Conservation (phyloP, 352 stramenopile genomes). For the Globisporangium irregulare region DNA sequence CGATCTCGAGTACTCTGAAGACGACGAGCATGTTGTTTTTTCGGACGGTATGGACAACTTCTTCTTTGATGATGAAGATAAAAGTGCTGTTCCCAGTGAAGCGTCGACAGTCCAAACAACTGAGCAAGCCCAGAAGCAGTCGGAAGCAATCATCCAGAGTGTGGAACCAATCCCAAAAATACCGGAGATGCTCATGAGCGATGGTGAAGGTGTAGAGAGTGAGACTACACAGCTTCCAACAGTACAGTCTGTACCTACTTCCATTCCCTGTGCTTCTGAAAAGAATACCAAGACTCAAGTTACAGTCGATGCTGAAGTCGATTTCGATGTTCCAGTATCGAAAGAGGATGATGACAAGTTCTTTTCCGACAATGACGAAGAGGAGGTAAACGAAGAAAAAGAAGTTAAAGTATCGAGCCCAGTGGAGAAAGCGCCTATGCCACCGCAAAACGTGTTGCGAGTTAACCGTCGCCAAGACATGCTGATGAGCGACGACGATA, state of each 20-base stretch:
- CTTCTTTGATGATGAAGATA: background rate
- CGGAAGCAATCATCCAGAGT: background rate
- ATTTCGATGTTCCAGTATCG: background rate
- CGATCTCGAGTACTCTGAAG: slow-evolving; percentile 3
- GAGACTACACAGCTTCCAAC: background rate
- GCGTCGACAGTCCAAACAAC: background rate
- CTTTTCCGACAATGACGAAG: slow-evolving; percentile 4
- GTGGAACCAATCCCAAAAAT: background rate
- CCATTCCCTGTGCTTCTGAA: background rate
- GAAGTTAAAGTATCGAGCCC: background rate
- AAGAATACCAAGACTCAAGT: background rate
- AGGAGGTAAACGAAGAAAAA: slow-evolving; percentile 3
- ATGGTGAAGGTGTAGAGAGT: slow-evolving; percentile 20
- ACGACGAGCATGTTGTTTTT: slow-evolving; percentile 3
- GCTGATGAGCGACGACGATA: background rate
- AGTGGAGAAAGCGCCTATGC: background rate
- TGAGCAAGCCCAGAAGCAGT: background rate
- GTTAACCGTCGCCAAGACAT: background rate
- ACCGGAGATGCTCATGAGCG: slow-evolving; percentile 25
- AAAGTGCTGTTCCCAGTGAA: background rate
- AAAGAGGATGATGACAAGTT: background rate
- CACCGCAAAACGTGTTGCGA: background rate
- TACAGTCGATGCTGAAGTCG: background rate
- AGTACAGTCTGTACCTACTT: background rate
- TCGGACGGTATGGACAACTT: background rate